Conservation (phyloP, 306 rosid genomes). For the Abrus precatorius region DNA sequence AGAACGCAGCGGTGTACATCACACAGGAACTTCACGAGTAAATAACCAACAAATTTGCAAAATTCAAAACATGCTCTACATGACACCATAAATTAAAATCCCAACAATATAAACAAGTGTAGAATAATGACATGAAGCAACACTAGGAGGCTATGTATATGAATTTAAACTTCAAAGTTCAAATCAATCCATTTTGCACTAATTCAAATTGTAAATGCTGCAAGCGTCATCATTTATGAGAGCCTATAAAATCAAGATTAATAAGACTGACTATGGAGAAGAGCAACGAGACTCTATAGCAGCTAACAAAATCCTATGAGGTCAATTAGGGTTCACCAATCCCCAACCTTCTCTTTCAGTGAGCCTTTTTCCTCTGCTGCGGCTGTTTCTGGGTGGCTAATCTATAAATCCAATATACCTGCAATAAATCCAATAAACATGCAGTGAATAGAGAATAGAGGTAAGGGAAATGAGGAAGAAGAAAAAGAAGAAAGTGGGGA, state of each 20-base stretch:
- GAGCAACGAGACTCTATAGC: neutral
- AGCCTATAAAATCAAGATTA: neutral
- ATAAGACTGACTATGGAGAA: neutral
- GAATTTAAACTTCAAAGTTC: neutral
- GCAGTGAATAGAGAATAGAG: neutral
- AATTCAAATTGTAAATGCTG: neutral
- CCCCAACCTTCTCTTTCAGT: slow-evolving; percentile 59
- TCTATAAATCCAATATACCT: slow-evolving; percentile 77
- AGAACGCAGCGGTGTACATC: slow-evolving; percentile 1
- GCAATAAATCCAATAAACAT: neutral
- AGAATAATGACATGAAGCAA: slow-evolving; percentile 18
- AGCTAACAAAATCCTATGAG: neutral
- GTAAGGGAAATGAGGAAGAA: neutral
- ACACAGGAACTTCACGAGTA: neutral
- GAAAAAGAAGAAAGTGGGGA: neutral
- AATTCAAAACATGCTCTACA: slow-evolving; percentile 16
- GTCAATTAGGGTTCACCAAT: slow-evolving; percentile 59
- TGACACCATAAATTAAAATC: slow-evolving; percentile 6
- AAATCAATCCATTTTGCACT: slow-evolving; percentile 35
- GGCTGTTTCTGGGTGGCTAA: slow-evolving; percentile 56
- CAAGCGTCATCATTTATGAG: neutral
- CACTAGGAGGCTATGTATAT: neutral
- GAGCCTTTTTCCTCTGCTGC: slow-evolving; percentile 60
- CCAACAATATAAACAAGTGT: neutral
- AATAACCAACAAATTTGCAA: neutral